Evolutionary conservation across 176 grass and related monocot genomes (phyloP).

Genomic region (Otatea glauca): DNA sequence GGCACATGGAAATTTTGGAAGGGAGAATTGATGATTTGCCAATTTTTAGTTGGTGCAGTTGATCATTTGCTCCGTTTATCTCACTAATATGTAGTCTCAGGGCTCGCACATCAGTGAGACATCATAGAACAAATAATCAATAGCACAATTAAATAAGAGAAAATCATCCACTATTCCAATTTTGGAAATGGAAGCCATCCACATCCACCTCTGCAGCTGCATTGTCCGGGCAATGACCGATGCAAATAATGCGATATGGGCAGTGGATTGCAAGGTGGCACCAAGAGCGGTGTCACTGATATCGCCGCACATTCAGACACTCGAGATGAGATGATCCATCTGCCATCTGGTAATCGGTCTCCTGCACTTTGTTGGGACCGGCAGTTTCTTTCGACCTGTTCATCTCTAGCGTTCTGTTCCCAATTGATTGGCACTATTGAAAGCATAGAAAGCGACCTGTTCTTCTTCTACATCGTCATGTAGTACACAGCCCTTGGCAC

Average conservation of each 20-base stretch:
- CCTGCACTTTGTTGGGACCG: background rate
- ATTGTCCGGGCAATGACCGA: background rate
- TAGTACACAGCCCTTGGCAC: background rate
- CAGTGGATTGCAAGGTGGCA: background rate
- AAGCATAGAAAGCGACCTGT: background rate
- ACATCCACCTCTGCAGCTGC: background rate
- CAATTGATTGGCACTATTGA: background rate
- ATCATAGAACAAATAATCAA: no score
- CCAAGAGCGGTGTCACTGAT: background rate
- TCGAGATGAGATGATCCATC: background rate
- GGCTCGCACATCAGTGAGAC: no score
- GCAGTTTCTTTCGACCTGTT: background rate
- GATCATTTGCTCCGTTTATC: no score
- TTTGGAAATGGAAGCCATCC: background rate
- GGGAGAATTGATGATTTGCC: no score
- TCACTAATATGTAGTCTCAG: no score
- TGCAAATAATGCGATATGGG: background rate
- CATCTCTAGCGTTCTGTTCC: background rate
- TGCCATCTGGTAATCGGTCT: background rate
- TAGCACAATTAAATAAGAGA: no score
- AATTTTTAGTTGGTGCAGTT: no score
- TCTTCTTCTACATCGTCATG: background rate
- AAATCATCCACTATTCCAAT: no score
- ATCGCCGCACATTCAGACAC: background rate
- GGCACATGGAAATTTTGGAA: no score